A percentile compares a stretch with the other conserved stretches of the same genome.
Evolutionary conservation across 2,329 filamentous ascomycete species (phyloP).

Genomic region (Paracamarosporium sp.): DNA sequence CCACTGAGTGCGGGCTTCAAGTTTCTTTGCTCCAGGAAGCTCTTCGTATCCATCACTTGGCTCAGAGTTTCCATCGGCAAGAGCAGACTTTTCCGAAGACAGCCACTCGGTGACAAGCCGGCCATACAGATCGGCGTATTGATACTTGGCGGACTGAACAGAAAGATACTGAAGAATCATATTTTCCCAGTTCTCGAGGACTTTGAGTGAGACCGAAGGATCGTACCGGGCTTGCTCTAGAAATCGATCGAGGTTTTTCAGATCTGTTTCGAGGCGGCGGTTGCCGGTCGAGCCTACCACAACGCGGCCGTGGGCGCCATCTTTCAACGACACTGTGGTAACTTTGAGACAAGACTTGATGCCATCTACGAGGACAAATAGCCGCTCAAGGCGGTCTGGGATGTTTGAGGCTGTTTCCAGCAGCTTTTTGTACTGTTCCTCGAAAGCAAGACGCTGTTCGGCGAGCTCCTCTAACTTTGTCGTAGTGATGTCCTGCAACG

Average conservation of each 20-base stretch:
- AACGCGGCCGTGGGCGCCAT: constrained; percentile 21
- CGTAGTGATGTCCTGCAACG: constrained; percentile 43
- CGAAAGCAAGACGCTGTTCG: constrained; percentile 42
- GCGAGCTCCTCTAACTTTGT: constrained; percentile 46
- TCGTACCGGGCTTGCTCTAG: constrained; percentile 46
- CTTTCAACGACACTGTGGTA: constrained; percentile 19
- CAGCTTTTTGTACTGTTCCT: constrained; percentile 32
- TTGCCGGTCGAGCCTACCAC: constrained; percentile 26
- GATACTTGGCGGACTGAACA: constrained; percentile 43
- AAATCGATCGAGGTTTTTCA: constrained; percentile 44
- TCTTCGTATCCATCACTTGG: constrained; percentile 41
- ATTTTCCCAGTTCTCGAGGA: constrained; percentile 41
- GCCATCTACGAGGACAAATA: constrained; percentile 33
- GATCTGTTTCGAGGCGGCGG: constrained; percentile 30
- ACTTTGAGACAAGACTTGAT: constrained; percentile 37
- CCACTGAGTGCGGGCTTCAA: constrained; percentile 36
- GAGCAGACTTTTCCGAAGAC: constrained; percentile 29
- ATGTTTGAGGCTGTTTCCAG: constrained; percentile 17
- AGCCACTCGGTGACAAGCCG: constrained; percentile 47
- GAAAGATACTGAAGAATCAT: constrained; percentile 38
- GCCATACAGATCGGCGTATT: constrained; percentile 42
- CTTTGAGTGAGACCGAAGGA: constrained; percentile 41
- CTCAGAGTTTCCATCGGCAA: constrained; percentile 27
- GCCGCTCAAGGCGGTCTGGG: constrained; percentile 28
- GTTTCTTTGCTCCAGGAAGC: constrained; percentile 35